phyloP scores from a whole-genome alignment of 2,329 filamentous ascomycete species.

The Diaporthe sp. region DNA sequence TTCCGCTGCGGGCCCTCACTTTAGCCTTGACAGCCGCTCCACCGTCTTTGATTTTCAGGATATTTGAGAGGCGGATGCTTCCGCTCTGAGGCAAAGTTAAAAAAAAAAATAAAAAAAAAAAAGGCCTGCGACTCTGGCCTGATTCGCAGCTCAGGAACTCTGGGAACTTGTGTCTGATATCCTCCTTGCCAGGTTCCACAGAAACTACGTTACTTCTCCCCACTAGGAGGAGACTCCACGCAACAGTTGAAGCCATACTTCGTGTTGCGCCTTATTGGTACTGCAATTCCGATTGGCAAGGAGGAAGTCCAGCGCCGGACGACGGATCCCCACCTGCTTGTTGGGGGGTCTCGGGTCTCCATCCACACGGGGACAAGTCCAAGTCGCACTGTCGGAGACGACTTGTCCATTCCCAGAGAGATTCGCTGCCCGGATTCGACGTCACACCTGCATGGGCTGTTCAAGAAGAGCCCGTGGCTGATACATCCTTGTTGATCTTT shows the following conservation, averaged over 20 bases:
- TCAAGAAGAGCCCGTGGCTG: slow-evolving; percentile 9
- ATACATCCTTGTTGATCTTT: slow-evolving; percentile 19
- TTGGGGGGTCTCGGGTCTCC: neutral
- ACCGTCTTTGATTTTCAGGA: neutral
- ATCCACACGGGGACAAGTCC: neutral
- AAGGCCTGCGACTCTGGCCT: neutral
- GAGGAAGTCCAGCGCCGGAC: slow-evolving; percentile 14
- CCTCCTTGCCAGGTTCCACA: slow-evolving; percentile 28
- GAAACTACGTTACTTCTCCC: slow-evolving; percentile 6
- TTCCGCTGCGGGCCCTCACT: neutral
- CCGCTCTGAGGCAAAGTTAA: neutral
- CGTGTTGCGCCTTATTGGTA: neutral
- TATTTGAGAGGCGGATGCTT: neutral
- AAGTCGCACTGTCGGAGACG: neutral
- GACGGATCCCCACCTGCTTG: slow-evolving; percentile 20
- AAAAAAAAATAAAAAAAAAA: neutral
- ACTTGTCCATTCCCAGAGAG: neutral
- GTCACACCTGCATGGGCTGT: slow-evolving; percentile 30
- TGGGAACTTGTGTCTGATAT: slow-evolving; percentile 25
- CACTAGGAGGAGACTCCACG: neutral
- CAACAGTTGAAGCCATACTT: neutral
- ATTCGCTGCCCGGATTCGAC: slow-evolving; percentile 15
- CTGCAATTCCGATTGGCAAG: slow-evolving; percentile 7
- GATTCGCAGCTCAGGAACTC: neutral
- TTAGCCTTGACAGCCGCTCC: neutral